A percentile compares a stretch with the other conserved stretches of the same genome.
Conservation (phyloP, 1,139 yeast genomes). For the Tardiomyces digboiensis region DNA sequence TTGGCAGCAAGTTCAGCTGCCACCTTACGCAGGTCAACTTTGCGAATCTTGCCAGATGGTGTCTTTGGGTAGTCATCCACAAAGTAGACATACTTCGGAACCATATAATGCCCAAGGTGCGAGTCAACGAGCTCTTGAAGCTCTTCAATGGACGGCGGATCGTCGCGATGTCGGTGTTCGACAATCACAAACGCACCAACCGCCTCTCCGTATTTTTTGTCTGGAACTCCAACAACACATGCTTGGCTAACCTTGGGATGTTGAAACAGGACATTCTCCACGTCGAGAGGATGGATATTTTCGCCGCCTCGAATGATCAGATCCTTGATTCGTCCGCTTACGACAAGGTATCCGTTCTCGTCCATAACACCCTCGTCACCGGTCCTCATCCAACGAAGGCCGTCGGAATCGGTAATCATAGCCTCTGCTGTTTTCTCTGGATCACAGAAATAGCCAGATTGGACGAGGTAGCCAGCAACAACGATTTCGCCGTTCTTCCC, state of each 20-base stretch:
- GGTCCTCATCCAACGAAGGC: slow-evolving; percentile 49
- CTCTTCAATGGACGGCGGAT: slow-evolving; percentile 8
- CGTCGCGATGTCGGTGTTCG: slow-evolving; percentile 11
- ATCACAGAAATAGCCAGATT: slow-evolving; percentile 27
- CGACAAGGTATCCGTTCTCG: slow-evolving; percentile 31
- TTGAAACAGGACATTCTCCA: slow-evolving; percentile 23
- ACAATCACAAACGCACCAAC: slow-evolving; percentile 23
- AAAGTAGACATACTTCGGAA: slow-evolving; percentile 21
- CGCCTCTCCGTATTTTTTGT: slow-evolving; percentile 24
- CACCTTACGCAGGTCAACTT: slow-evolving; percentile 20
- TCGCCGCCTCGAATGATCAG: slow-evolving; percentile 34
- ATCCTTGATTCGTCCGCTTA: slow-evolving; percentile 77
- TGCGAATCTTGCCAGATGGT: slow-evolving; percentile 26
- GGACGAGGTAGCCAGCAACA: slow-evolving; percentile 48
- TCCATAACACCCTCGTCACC: slow-evolving; percentile 28
- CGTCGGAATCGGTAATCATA: slow-evolving; percentile 47
- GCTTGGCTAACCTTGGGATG: slow-evolving; percentile 24
- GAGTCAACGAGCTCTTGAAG: slow-evolving; percentile 15
- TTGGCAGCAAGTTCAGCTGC: slow-evolving; percentile 7
- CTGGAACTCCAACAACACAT: slow-evolving; percentile 25
- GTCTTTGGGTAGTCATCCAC: slow-evolving; percentile 27
- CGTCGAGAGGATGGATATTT: slow-evolving; percentile 26
- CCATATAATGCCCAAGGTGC: slow-evolving; percentile 24
- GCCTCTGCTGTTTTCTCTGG: slow-evolving; percentile 20
- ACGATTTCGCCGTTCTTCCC: slow-evolving; percentile 22